Base-by-base conservation (phyloP, 2,329 filamentous ascomycete genomes). In the Aspergillus sp. region DNA sequence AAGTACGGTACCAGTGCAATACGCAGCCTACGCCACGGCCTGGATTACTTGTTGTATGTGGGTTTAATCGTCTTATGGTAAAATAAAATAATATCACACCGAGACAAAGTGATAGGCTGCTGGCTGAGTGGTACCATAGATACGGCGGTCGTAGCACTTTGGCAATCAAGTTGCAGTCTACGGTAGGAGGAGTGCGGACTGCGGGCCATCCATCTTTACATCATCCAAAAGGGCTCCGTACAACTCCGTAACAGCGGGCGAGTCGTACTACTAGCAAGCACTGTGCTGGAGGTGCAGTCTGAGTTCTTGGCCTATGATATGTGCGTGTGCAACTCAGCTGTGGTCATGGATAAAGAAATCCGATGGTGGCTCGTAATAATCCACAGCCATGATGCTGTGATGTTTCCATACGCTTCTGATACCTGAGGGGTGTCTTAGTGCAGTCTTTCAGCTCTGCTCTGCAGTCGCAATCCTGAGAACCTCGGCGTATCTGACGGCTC, bases 51-150 rank as follows among this genome's bases (percentile, higher is more conserved):
- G 21, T 21, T 39, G 51, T 52, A 48, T 54, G 60, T 62, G 60
- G 60, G 53, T 62, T 60, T 60, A 60, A 55, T 56, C 37, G 46
- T 44, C 50, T 55, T 46, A 23, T 33, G 52, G 56, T 52, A 61
- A 59, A 55, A 53, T 59, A 55, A n/a, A 37, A 37, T 54, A 27
- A 57, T 41, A 49, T 50, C 53, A 61, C 56, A 55, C 45, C 46
- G 45, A 53, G 40, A 44, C 14, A 50, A 37, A 33, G 23, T 54
- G 59, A 48, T 52, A 46, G 46, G 35, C 47, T 54, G 45, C 37
- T 40, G 50, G 47, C 11, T 45, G 33, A 54, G 56, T 58, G 50
- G 56, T 58, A 58, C 56, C 56, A 58, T 54, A 49, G 45, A 55
- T 44, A 50, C 53, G 24, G 53, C 45, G 44, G 46, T 57, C 35